Percentiles rank a stretch among this genome's conserved stretches.
Evolutionary conservation across 768 basidiomycete genomes (phyloP).

Genomic region (Hypholoma sublateritium): DNA sequence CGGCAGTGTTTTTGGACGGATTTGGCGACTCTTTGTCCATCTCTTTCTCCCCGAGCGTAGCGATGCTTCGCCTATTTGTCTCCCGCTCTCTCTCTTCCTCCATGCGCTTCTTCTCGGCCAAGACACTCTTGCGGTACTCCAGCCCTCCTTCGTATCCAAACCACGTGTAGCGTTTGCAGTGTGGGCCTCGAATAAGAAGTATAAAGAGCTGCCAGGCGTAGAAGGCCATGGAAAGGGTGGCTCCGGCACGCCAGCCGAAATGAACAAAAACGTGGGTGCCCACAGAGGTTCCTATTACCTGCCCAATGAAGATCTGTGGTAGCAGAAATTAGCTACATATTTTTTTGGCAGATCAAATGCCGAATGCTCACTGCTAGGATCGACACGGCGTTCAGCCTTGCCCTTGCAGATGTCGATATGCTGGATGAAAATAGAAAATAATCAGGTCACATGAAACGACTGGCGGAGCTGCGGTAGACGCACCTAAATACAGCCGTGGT

Average conservation of each 20-base stretch:
- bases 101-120: constrained; percentile 13
- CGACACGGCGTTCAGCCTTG: constrained; percentile 76
- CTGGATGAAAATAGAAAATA: constrained; percentile 19
- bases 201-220: constrained; percentile 55
- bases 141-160: constrained; percentile 64
- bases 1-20: neutral
- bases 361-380: constrained; percentile 57
- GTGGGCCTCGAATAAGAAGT: constrained; percentile 69
- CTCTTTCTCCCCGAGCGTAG: neutral
- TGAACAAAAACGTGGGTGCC: constrained; percentile 69
- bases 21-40: neutral
- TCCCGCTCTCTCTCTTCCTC: constrained; percentile 7
- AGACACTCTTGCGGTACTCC: constrained; percentile 38
- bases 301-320: constrained; percentile 66
- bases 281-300: constrained; percentile 79
- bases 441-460: neutral
- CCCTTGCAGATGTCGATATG: constrained; percentile 48
- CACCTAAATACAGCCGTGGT: constrained; percentile 61
- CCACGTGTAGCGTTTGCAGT: constrained; percentile 56
- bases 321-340: neutral
- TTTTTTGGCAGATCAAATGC: neutral
- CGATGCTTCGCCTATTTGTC: neutral
- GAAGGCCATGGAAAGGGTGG: constrained; percentile 59
- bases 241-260: constrained; percentile 70
- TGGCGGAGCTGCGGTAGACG: constrained; percentile 4